A percentile compares a stretch with the other conserved stretches of the same genome.
Evolutionary conservation across 2,329 filamentous ascomycete species (phyloP).

Genomic region (Scedosporium aurantiacum): DNA sequence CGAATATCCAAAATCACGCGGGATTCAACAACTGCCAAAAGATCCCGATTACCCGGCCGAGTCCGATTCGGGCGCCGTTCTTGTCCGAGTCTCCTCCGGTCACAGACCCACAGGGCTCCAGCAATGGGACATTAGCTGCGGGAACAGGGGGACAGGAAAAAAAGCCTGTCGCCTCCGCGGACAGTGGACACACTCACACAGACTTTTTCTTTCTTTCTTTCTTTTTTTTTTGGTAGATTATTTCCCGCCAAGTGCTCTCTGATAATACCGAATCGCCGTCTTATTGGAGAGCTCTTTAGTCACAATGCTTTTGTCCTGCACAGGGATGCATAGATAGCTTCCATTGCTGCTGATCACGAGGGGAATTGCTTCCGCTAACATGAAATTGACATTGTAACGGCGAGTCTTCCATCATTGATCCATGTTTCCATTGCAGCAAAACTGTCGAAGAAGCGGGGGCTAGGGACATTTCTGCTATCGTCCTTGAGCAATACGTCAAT

Average conservation of each 20-base stretch:
- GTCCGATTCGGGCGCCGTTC: background rate
- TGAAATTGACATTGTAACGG: no score
- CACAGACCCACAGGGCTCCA: background rate
- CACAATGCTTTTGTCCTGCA: background rate
- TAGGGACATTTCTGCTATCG: no score
- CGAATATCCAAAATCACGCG: background rate
- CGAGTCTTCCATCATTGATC: no score
- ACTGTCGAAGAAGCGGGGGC: no score
- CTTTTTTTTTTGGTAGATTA: background rate
- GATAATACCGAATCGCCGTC: background rate
- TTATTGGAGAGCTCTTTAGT: background rate
- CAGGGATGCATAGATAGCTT: background rate
- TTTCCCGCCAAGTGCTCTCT: background rate
- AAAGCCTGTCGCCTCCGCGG: no score
- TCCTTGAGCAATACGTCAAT: background rate
- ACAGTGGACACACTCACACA: no score
- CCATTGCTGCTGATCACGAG: background rate
- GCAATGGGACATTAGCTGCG: background rate
- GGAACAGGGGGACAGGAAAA: background rate
- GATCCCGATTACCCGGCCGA: slow-evolving; percentile 3
- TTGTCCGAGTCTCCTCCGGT: background rate
- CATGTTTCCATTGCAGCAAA: no score
- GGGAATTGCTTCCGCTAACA: background rate
- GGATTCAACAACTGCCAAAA: background rate
- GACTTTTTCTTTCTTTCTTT: background rate